Conservation (phyloP, 768 basidiomycete species). For the Boletus reticuloceps region DNA sequence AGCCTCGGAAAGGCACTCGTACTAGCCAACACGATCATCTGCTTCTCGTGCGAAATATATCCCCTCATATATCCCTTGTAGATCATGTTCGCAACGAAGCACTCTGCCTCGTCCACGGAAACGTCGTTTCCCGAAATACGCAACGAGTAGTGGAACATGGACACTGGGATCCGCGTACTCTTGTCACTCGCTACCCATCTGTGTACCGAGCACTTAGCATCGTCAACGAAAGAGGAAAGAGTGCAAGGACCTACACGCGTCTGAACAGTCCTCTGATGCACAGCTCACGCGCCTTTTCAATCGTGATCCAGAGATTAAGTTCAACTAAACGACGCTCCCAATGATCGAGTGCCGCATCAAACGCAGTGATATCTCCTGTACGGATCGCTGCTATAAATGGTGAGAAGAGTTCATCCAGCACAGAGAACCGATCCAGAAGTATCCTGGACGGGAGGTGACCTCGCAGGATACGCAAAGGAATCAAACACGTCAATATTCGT, state of each 20-base stretch:
- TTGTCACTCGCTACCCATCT: constrained; percentile 83
- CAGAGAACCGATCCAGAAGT: constrained; percentile 71
- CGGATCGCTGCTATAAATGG: constrained; percentile 84
- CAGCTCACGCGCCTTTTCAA: constrained; percentile 86
- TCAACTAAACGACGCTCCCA: constrained; percentile 77
- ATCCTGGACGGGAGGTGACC: constrained; percentile 80
- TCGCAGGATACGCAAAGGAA: constrained; percentile 84
- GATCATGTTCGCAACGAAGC: constrained; percentile 93
- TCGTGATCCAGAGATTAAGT: constrained; percentile 79
- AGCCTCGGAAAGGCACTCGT: constrained; percentile 79
- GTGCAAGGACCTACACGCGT: constrained; percentile 55
- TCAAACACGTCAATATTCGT: constrained; percentile 86
- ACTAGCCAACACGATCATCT: constrained; percentile 86
- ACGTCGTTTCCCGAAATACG: constrained; percentile 68
- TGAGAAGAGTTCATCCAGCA: constrained; percentile 65
- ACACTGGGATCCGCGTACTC: constrained; percentile 73
- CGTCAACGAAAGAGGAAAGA: neutral
- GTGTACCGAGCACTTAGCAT: constrained; percentile 2
- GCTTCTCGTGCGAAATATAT: constrained; percentile 94
- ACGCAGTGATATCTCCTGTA: constrained; percentile 72
- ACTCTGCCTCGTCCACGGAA: constrained; percentile 82
- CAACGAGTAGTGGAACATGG: constrained; percentile 77
- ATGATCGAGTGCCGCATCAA: constrained; percentile 72
- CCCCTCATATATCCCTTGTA: constrained; percentile 91
- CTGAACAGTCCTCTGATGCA: constrained; percentile 83